These are phyloP conservation scores for Trematosphaeria pertusa DNA, from an alignment of 2,329 filamentous ascomycete species.

Conservation along the genomic window DNA sequence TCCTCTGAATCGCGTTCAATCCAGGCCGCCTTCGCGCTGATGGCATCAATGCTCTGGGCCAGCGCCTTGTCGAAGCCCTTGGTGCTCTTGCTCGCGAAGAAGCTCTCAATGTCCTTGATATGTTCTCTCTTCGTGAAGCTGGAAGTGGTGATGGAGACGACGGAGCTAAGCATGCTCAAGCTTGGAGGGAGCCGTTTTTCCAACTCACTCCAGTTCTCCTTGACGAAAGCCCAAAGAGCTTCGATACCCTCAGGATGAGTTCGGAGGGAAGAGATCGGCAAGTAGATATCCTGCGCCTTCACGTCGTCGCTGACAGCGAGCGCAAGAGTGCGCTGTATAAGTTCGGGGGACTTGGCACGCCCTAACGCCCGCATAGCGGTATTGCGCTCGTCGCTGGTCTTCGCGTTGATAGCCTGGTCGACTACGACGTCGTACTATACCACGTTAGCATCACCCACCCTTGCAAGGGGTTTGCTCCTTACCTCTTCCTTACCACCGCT, in stretches of 20 bases:
- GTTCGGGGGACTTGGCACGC: constrained; percentile 75
- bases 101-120: constrained; percentile 75
- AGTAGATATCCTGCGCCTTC: constrained; percentile 93
- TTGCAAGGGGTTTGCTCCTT: constrained; percentile 30
- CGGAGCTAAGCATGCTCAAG: constrained; percentile 81
- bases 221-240: constrained; percentile 83
- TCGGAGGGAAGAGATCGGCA: constrained; percentile 81
- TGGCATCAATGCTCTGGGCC: constrained; percentile 86
- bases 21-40: constrained; percentile 86
- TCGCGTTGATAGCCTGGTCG: constrained; percentile 76
- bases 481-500: constrained; percentile 85
- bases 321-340: constrained; percentile 81
- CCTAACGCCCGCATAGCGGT: constrained; percentile 85
- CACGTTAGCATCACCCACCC: constrained; percentile 23
- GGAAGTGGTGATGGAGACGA: constrained; percentile 82
- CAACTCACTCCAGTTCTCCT: constrained; percentile 85
- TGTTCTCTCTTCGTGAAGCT: constrained; percentile 82
- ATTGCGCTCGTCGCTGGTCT: constrained; percentile 87
- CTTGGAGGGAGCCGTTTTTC: constrained; percentile 83
- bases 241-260: constrained; percentile 79
- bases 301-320: constrained; percentile 80
- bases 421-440: constrained; percentile 75
- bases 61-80: constrained; percentile 88
- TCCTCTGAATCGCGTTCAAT: constrained; percentile 77
- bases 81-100: constrained; percentile 83